Conservation (phyloP, 2,329 filamentous ascomycete species). For the Ophiostoma triangulosporum region DNA sequence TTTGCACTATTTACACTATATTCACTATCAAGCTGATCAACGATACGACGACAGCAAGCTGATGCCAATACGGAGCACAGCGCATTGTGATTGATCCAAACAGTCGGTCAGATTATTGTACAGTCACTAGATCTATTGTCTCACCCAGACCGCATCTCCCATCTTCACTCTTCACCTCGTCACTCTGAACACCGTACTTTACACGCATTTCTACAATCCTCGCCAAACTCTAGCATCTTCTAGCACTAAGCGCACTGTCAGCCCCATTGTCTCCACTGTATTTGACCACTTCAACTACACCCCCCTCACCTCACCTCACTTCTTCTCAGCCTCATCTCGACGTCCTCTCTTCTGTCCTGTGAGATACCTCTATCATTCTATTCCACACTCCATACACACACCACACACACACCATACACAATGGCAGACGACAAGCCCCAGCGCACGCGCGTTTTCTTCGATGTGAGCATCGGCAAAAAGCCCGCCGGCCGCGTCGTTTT, state of each 20-base stretch:
- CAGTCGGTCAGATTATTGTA: no score
- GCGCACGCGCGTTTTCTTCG: slow-evolving; percentile 81
- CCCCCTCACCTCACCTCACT: background rate
- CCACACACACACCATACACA: slow-evolving; percentile 8
- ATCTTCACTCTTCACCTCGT: background rate
- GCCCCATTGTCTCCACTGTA: background rate
- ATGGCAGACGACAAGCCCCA: slow-evolving; percentile 31
- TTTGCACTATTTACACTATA: background rate
- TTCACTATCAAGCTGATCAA: no score
- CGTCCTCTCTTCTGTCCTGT: background rate
- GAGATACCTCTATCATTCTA: background rate
- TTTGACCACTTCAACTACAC: background rate
- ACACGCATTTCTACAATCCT: background rate
- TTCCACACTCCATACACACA: background rate
- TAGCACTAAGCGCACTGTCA: background rate
- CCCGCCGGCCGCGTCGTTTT: slow-evolving; percentile 69
- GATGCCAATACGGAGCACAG: no score
- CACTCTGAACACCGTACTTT: background rate
- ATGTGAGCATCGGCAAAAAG: slow-evolving; percentile 68
- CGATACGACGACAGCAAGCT: background rate
- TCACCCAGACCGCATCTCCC: background rate
- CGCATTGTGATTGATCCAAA: no score
- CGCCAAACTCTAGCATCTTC: background rate
- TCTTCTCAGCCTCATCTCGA: background rate
- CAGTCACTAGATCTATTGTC: no score